Conservation (phyloP, 2,329 filamentous ascomycete genomes). For the Colletotrichum sansevieriae region DNA sequence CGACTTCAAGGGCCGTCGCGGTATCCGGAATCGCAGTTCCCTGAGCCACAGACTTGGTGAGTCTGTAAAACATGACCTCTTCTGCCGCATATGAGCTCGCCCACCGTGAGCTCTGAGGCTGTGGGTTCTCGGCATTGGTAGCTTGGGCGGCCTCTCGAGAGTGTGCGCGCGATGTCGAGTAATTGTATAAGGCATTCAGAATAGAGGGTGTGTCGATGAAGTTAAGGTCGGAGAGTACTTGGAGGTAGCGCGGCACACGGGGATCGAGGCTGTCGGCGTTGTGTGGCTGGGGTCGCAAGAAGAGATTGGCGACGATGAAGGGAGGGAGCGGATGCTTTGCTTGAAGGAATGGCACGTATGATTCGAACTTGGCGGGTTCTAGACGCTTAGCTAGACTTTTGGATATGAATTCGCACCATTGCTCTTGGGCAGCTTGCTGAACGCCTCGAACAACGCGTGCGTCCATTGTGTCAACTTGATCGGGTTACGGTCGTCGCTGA, state of each 20-base stretch:
- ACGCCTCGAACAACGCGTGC: conserved; percentile 39
- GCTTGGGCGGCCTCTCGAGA: conserved; percentile 45
- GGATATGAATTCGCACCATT: conserved; percentile 66
- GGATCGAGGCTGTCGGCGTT: conserved; percentile 68
- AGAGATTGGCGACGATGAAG: conserved; percentile 66
- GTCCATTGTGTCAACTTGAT: conserved; percentile 36
- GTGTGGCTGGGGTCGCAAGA: conserved; percentile 65
- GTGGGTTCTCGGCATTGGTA: conserved; percentile 10
- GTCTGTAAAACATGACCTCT: conserved; percentile 92
- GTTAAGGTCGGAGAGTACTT: conserved; percentile 64
- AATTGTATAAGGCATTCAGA: conserved; percentile 67
- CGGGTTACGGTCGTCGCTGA: conserved; percentile 6
- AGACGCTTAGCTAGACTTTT: conserved; percentile 65
- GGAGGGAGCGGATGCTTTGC: conserved; percentile 66
- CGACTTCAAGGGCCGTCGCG: conserved; percentile 64
- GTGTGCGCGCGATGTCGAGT: conserved; percentile 65
- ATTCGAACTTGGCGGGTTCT: conserved; percentile 65
- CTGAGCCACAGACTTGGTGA: conserved; percentile 85
- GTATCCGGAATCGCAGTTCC: conserved; percentile 61
- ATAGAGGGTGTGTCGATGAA: conserved; percentile 68
- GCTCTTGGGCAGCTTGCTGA: conserved; percentile 47
- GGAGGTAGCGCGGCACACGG: conserved; percentile 70
- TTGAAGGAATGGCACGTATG: conserved; percentile 63
- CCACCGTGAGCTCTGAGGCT: conserved; percentile 57
- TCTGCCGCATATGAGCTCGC: conserved; percentile 74